A percentile compares a stretch with the other conserved stretches of the same genome.
These are phyloP conservation scores for Brettanomyces custersianus DNA, from an alignment of 805 yeast genomes.

Conservation along the genomic window DNA sequence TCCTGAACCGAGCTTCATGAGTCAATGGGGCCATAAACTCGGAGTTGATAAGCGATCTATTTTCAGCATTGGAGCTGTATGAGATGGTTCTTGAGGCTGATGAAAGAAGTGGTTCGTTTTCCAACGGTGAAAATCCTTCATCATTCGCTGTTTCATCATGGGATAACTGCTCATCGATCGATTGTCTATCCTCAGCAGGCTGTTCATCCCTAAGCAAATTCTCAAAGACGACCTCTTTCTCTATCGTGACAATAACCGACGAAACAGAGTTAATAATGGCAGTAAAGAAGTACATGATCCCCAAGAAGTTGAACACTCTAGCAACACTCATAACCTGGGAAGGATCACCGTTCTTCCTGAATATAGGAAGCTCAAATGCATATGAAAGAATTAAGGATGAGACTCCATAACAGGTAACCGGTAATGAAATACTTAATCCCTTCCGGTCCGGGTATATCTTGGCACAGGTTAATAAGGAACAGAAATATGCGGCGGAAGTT, in stretches of 20 bases:
- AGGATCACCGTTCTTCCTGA: conserved; percentile 12
- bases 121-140: conserved; percentile 1
- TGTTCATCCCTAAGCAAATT: conserved; percentile 15
- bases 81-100: conserved; percentile 1
- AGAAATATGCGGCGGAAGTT: conserved; percentile 64
- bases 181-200: too few species aligned
- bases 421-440: conserved; percentile 77
- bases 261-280: conserved; percentile 57
- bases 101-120: conserved; percentile 5
- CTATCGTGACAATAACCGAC: conserved; percentile 54
- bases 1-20: conserved; percentile 19
- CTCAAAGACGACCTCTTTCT: conserved; percentile 36
- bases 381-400: conserved; percentile 73
- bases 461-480: conserved; percentile 73
- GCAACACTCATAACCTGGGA: conserved; percentile 32
- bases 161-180: conserved; percentile 1
- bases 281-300: conserved; percentile 42
- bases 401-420: conserved; percentile 81
- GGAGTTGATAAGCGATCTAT: conserved; percentile 25
- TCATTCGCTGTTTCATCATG: neutral
- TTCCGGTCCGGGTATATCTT: conserved; percentile 70
- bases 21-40: conserved; percentile 20
- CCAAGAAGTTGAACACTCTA: conserved; percentile 44
- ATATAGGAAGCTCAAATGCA: conserved; percentile 35
- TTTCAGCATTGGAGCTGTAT: conserved; percentile 15